Evolutionary conservation across 768 basidiomycete genomes (phyloP).

Genomic region (Termitomyces sp.): DNA sequence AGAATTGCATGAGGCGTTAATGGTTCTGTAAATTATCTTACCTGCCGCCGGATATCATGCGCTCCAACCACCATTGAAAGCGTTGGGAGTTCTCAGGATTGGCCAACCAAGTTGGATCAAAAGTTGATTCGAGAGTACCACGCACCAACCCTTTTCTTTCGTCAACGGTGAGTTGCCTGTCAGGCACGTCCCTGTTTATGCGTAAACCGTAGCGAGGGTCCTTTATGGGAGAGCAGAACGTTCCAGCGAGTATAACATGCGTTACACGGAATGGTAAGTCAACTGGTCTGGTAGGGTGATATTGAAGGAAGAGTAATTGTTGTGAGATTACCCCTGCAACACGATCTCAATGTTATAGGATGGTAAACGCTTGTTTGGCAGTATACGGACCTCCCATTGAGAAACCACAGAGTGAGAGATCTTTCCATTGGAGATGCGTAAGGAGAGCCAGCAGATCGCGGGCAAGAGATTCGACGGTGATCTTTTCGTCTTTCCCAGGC

Average conservation of each 20-base stretch:
- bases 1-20: background rate
- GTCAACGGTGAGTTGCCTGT: conserved; percentile 18
- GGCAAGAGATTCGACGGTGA: conserved; percentile 41
- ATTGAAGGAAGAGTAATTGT: conserved; percentile 40
- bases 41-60: conserved; percentile 20
- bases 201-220: conserved; percentile 22
- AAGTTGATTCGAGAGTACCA: conserved; percentile 21
- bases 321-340: conserved; percentile 34
- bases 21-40: background rate
- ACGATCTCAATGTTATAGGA: background rate
- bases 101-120: conserved; percentile 30
- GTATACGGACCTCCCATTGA: conserved; percentile 43
- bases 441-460: conserved; percentile 37
- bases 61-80: conserved; percentile 19
- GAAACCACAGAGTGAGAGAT: conserved; percentile 39
- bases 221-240: conserved; percentile 17
- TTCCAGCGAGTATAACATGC: conserved; percentile 35
- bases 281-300: conserved; percentile 26
- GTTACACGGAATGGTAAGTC: conserved; percentile 34
- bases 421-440: conserved; percentile 31
- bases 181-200: conserved; percentile 10
- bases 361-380: background rate
- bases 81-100: conserved; percentile 22
- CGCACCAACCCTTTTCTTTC: conserved; percentile 25
- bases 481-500: conserved; percentile 23